Conservation (phyloP, 257 asterid species). For the Voacanga thouarsii region DNA sequence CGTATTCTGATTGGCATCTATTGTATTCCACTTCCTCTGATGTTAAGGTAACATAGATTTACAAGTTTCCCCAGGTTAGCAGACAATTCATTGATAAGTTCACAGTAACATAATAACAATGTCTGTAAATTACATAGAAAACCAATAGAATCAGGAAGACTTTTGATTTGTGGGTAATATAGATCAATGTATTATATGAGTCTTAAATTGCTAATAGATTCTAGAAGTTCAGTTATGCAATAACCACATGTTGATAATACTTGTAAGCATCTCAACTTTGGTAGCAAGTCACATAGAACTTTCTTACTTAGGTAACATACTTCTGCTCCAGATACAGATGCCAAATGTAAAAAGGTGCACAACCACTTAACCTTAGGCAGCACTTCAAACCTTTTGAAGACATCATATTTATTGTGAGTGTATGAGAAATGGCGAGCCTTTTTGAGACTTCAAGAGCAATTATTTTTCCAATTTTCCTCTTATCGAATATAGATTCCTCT, state of each 20-base stretch:
- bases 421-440: constrained; percentile 44
- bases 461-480: constrained; percentile 36
- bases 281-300: constrained; percentile 37
- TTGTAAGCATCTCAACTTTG: constrained; percentile 36
- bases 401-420: constrained; percentile 46
- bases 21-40: constrained; percentile 38
- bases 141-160: constrained; percentile 40
- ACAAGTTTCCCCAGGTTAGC: constrained; percentile 35
- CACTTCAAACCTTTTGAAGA: constrained; percentile 43
- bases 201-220: constrained; percentile 40
- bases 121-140: constrained; percentile 39
- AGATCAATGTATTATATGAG: constrained; percentile 40
- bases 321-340: constrained; percentile 32
- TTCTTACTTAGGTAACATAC: constrained; percentile 37
- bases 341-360: constrained; percentile 39
- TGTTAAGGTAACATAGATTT: constrained; percentile 41
- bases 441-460: constrained; percentile 21
- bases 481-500: constrained; percentile 31
- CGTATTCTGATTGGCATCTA: constrained; percentile 31
- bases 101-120: constrained; percentile 32
- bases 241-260: constrained; percentile 39
- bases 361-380: constrained; percentile 31
- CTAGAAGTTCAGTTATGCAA: constrained; percentile 41
- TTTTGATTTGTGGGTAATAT: constrained; percentile 33
- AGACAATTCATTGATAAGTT: constrained; percentile 37